These are phyloP conservation scores for Kregervanrija delftensis DNA, from an alignment of 805 yeast genomes.

Conservation along the genomic window DNA sequence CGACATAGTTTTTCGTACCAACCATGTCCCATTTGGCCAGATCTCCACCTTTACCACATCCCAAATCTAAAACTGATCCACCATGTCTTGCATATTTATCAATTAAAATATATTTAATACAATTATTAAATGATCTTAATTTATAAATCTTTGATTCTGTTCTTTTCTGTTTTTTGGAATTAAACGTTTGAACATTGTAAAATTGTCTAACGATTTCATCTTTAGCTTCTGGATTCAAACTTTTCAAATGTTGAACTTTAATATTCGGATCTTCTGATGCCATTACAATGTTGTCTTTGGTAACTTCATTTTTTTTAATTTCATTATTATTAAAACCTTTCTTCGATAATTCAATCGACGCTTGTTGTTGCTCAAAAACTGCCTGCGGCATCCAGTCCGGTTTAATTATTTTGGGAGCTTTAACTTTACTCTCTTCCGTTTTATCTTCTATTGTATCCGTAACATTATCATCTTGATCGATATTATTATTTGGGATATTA, in stretches of 20 bases:
- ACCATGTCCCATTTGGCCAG: slow-evolving; percentile 81
- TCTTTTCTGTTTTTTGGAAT: slow-evolving; percentile 56
- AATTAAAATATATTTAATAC: slow-evolving; percentile 79
- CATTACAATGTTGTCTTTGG: slow-evolving; percentile 20
- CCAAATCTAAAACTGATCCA: slow-evolving; percentile 70
- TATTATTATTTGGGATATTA: no score
- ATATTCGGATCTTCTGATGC: slow-evolving; percentile 14
- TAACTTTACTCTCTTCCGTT: slow-evolving; percentile 1
- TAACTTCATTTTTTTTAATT: not conserved
- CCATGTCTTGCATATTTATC: slow-evolving; percentile 55
- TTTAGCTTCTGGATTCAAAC: slow-evolving; percentile 31
- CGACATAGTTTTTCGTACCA: slow-evolving; percentile 68
- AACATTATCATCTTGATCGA: not conserved
- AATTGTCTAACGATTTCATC: slow-evolving; percentile 73
- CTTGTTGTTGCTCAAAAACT: slow-evolving; percentile 17
- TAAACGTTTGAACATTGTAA: slow-evolving; percentile 77
- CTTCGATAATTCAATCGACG: slow-evolving; percentile 10
- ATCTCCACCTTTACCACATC: slow-evolving; percentile 99
- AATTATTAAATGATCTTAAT: slow-evolving; percentile 83
- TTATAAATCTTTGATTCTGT: slow-evolving; percentile 77
- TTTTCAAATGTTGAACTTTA: slow-evolving; percentile 22
- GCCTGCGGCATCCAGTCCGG: slow-evolving; percentile 31
- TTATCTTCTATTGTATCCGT: not conserved
- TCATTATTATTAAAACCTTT: not conserved
- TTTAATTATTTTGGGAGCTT: slow-evolving; percentile 8